A percentile compares a stretch with the other conserved stretches of the same genome.
Evolutionary conservation across 495 filamentous ascomycete species (phyloP).

Genomic region (Aspergillus coremiiformis): DNA sequence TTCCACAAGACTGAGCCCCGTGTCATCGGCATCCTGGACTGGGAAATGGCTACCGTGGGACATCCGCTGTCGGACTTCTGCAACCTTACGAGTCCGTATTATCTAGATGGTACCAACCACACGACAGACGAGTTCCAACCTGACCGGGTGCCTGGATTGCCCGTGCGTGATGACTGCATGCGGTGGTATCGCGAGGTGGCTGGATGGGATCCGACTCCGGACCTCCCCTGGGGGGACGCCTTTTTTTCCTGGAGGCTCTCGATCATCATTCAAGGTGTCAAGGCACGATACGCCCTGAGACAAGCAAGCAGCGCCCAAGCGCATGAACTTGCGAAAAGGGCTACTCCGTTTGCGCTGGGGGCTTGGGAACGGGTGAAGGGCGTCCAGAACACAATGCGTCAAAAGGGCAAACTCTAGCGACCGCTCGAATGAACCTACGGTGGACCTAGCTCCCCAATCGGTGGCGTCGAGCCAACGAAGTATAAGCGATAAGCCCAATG

Average conservation of each 20-base stretch:
- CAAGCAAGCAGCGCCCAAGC: conserved; percentile 89
- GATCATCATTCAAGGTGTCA: conserved; percentile 92
- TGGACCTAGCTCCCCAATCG: conserved; percentile 3
- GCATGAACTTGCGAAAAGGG: conserved; percentile 56
- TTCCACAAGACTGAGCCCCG: conserved; percentile 82
- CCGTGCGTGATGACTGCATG: conserved; percentile 58
- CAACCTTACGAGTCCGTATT: conserved; percentile 68
- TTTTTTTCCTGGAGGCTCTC: conserved; percentile 60
- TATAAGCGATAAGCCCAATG: conserved; percentile 20
- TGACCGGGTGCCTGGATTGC: conserved; percentile 63
- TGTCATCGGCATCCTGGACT: conserved; percentile 92
- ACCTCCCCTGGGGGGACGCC: conserved; percentile 55
- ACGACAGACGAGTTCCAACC: conserved; percentile 48
- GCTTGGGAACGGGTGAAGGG: conserved; percentile 63
- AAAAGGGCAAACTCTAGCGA: conserved; percentile 45
- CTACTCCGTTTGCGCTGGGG: conserved; percentile 58
- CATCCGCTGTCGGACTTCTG: conserved; percentile 85
- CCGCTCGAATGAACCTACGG: conserved; percentile 2
- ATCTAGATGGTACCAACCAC: conserved; percentile 38
- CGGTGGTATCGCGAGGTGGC: conserved; percentile 69
- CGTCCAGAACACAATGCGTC: conserved; percentile 29
- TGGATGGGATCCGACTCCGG: conserved; percentile 55
- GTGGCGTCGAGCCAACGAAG: conserved; percentile 1
- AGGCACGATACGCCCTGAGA: conserved; percentile 69
- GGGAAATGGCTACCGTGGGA: conserved; percentile 95